Evolutionary conservation across 202 grass and related monocot species (phyloP), one percentile per base, ranked within the genome.

Genomic region (Zizania palustris): DNA sequence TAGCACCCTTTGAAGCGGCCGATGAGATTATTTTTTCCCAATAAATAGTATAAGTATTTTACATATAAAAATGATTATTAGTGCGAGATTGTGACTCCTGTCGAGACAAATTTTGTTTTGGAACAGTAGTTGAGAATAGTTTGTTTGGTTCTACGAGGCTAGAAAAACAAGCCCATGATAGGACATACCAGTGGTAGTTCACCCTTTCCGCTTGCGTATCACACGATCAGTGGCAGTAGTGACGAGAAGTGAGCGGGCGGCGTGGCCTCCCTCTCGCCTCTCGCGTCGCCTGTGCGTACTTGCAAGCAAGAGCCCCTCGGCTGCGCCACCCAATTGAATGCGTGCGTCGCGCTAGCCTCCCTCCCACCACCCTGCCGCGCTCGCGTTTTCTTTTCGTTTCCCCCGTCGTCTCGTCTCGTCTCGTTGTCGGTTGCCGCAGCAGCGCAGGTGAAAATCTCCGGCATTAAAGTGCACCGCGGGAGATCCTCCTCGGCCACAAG

Each of bases 401-500:
- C 49, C 19, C 49, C 15, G 36, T 16, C 65, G 20, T 18, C 44
- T 18, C 45, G 20, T 18, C 44, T 18, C 45, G 72, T 64, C 78
- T 64, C 72, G 46, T 16, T 45, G 75, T 84, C 44, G 68, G 68
- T 55, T 36, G 41, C 51, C 51, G 72, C 40, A 63, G 63, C 80
- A 79, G 63, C 60, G 57, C 80, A 75, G 81, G 64, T 76, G 70
- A 39, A 88, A 70, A 78, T 84, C 65, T 58, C 71, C 41, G 76
- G 64, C 86, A 80, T 84, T 88, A 80, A 88, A 75, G 57, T 9
- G 63, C 71, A 28, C 13, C 70, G 44, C 75, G 5, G 58, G 45
- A 7, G 64, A 88, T 88, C 80, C 86, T 84, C 70, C 80, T 80
- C 80, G 76, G 58, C 71, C 75, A 43, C 85, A 67, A 40, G 71